Percentiles rank a stretch among this genome's conserved stretches.
Evolutionary conservation across 129 eudicot species (phyloP).

Genomic region (Erigeron canadensis): DNA sequence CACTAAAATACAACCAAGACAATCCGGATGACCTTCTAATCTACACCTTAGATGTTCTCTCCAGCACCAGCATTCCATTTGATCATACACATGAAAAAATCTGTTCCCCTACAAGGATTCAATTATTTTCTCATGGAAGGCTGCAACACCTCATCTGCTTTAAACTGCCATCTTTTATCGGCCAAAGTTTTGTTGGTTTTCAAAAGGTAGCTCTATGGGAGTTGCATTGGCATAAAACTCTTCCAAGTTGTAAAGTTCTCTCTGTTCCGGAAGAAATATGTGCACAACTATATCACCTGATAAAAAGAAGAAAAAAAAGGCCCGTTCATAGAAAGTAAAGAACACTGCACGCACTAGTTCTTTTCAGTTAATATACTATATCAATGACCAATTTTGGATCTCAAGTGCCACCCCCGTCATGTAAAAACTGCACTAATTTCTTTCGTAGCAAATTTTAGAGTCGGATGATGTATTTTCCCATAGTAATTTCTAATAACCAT

Average conservation of each 20-base stretch:
- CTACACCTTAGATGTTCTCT: background rate
- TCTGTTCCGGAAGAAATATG: slow-evolving; percentile 83
- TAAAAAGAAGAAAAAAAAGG: background rate
- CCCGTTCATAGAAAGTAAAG: slow-evolving; percentile 1
- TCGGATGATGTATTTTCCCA: background rate
- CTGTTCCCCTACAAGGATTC: background rate
- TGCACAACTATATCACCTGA: slow-evolving; percentile 96
- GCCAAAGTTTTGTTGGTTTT: slow-evolving; percentile 53
- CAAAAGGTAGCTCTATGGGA: slow-evolving; percentile 72
- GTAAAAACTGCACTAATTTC: background rate
- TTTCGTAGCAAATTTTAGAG: background rate
- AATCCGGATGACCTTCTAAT: background rate
- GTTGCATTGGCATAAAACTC: slow-evolving; percentile 95
- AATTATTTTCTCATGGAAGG: background rate
- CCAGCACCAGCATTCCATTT: background rate
- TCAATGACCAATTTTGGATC: no score
- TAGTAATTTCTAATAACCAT: background rate
- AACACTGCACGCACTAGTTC: background rate
- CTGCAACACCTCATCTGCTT: background rate
- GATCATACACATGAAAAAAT: background rate
- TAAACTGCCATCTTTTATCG: slow-evolving; percentile 25
- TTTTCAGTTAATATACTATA: background rate
- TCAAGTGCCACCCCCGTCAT: background rate
- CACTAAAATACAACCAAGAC: background rate
- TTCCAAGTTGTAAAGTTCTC: slow-evolving; percentile 84